Base-by-base conservation (phyloP, 352 stramenopile species). In the Phytophthora ramorum region DNA sequence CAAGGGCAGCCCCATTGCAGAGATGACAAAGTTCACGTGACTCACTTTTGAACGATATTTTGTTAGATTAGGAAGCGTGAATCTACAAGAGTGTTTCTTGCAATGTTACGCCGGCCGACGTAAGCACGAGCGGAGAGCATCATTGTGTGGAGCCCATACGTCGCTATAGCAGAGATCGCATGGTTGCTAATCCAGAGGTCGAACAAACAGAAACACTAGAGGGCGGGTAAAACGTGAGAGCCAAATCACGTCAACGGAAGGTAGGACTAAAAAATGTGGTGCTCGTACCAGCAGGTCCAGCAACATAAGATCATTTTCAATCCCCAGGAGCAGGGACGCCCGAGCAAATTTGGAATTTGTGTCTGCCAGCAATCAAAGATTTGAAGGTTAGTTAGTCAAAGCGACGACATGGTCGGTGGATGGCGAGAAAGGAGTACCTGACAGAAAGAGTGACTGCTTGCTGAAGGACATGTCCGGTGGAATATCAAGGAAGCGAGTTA, bases 251-350 rank as follows among this genome's bases (percentile, higher is more conserved):
- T 46, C n/a, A 19, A 20, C 10, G 7, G 8, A 38, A 35, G 32
- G n/a, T n/a, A n/a, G 7, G 34, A 54, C 13, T 20, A 14, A 16
- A 40, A 44, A 35, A 6, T 35, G 17, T n/a, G 20, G 10, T 20
- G 20, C 24, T 70, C 81, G 69, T 76, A 94, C 79, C 56, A 95
- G 69, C n/a, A 97, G 70, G 63, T 97, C 92, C 50, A 97, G 78
- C 40, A 97, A 61, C 76, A 97, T 89, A 28, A 97, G 78, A 51
- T 97, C 90, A 54, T 89, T 90, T 67, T 97, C 89, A 19, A 93
- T 76, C 7, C 90, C 90, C 8, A 95, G 71, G 12, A 93, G 89
- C 6, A 97, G 46, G 12, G 90, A 76, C 0, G 60, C 65, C 12
- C 75, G 71, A 13, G 78, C 66, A 58, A 92, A 96, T 20, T 46